A percentile compares a stretch with the other conserved stretches of the same genome.
Evolutionary conservation across 495 filamentous ascomycete genomes (phyloP).

Genomic region (Penicillium arizonense): DNA sequence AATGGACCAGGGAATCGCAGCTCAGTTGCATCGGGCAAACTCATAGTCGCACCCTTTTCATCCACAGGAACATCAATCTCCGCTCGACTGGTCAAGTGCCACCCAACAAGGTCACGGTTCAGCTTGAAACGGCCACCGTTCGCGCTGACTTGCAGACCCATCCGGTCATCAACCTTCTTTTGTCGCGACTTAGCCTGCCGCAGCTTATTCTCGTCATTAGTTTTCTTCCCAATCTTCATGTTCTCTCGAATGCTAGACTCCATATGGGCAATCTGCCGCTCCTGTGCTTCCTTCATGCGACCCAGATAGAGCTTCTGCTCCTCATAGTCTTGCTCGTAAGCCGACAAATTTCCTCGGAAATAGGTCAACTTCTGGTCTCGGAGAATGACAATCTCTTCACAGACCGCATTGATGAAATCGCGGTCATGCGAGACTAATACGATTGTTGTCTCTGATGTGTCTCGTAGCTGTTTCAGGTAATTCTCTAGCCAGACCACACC

Average conservation of each 20-base stretch:
- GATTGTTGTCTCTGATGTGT: slow-evolving; percentile 41
- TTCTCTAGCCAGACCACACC: slow-evolving; percentile 82
- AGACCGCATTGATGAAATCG: slow-evolving; percentile 68
- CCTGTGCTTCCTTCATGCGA: slow-evolving; percentile 77
- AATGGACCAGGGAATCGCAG: slow-evolving; percentile 73
- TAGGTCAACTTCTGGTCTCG: slow-evolving; percentile 60
- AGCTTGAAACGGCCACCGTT: slow-evolving; percentile 74
- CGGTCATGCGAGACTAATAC: slow-evolving; percentile 80
- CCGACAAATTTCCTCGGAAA: slow-evolving; percentile 68
- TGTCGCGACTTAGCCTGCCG: slow-evolving; percentile 74
- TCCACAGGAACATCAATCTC: slow-evolving; percentile 71
- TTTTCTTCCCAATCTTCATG: slow-evolving; percentile 64
- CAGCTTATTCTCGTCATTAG: slow-evolving; percentile 76
- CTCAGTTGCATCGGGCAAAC: slow-evolving; percentile 59
- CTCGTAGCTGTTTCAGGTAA: slow-evolving; percentile 56
- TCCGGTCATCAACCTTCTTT: slow-evolving; percentile 77
- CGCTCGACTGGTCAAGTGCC: slow-evolving; percentile 49
- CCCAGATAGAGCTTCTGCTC: slow-evolving; percentile 62
- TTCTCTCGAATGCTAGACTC: slow-evolving; percentile 71
- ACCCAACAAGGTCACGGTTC: slow-evolving; percentile 67
- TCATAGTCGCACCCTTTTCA: slow-evolving; percentile 56
- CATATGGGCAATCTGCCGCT: slow-evolving; percentile 73
- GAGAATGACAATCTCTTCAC: slow-evolving; percentile 73
- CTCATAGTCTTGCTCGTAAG: slow-evolving; percentile 65
- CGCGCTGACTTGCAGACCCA: slow-evolving; percentile 70